Percentiles rank a stretch among this genome's conserved stretches.
These are phyloP conservation scores for Acanthamoeba royreba DNA, from an alignment of 208 protist species.

Conservation along the genomic window DNA sequence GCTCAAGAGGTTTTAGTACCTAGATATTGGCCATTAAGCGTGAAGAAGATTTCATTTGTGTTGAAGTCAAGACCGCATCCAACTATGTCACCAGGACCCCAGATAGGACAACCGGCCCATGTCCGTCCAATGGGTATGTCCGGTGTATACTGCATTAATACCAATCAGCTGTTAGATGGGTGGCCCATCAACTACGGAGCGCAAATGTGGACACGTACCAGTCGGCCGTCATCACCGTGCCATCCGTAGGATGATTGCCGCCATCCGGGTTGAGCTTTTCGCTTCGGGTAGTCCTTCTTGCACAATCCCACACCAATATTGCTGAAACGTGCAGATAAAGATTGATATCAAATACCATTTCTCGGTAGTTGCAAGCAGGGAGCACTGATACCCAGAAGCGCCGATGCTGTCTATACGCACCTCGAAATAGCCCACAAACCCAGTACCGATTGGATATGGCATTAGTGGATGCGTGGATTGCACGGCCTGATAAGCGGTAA, in stretches of 20 bases:
- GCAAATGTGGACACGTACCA: too few species aligned
- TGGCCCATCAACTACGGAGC: too few species aligned
- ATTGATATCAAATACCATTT: neutral
- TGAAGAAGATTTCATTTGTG: neutral
- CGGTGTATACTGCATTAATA: neutral
- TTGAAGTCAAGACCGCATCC: neutral
- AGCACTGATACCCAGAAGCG: neutral
- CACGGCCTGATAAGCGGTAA: neutral
- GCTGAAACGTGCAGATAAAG: neutral
- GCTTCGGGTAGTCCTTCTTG: slow-evolving; percentile 4
- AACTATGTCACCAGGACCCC: neutral
- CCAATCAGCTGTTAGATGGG: too few species aligned
- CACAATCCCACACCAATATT: neutral
- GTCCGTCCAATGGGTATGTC: neutral
- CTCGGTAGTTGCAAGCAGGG: neutral
- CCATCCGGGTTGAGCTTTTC: neutral
- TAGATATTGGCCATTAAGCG: neutral
- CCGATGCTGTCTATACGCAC: neutral
- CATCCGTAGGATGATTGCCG: slow-evolving; percentile 8
- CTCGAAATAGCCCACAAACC: neutral
- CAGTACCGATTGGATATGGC: neutral
- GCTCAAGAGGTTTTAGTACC: too few species aligned
- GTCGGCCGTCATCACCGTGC: slow-evolving; percentile 17
- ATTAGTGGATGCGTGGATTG: neutral
- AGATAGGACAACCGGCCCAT: neutral